Conservation (phyloP, 2,329 filamentous ascomycete genomes). For the Aspergillus uvarum region DNA sequence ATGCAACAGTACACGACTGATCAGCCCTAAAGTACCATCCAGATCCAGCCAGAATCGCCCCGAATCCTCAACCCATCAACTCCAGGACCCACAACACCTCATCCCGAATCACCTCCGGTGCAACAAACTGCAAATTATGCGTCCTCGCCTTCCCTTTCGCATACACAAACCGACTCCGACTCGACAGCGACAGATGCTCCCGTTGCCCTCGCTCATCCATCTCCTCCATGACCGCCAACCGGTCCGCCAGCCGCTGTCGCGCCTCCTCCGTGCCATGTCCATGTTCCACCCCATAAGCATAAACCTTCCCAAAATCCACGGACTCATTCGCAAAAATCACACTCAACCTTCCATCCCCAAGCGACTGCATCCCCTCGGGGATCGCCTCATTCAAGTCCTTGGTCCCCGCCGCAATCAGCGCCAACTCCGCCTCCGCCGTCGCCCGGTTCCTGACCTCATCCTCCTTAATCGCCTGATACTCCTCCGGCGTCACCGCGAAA, state of each 20-base stretch:
- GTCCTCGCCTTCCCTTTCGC: not conserved
- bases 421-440: not conserved
- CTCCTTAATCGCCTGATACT: not conserved
- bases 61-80: not conserved
- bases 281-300: not conserved
- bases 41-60: too few species aligned
- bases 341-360: not conserved
- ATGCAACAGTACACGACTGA: too few species aligned
- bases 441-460: not conserved
- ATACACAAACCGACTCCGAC: not conserved
- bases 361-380: not conserved
- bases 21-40: too few species aligned
- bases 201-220: not conserved
- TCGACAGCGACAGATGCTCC: not conserved
- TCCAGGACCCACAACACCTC: not conserved
- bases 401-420: not conserved
- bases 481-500: not conserved
- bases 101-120: not conserved
- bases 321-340: constrained; percentile 1
- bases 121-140: constrained; percentile 1
- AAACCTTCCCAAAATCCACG: not conserved
- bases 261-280: not conserved
- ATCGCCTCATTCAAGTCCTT: not conserved
- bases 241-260: not conserved
- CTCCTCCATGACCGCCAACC: not conserved